Conservation (phyloP, 257 asterid species). For the Striga asiatica region DNA sequence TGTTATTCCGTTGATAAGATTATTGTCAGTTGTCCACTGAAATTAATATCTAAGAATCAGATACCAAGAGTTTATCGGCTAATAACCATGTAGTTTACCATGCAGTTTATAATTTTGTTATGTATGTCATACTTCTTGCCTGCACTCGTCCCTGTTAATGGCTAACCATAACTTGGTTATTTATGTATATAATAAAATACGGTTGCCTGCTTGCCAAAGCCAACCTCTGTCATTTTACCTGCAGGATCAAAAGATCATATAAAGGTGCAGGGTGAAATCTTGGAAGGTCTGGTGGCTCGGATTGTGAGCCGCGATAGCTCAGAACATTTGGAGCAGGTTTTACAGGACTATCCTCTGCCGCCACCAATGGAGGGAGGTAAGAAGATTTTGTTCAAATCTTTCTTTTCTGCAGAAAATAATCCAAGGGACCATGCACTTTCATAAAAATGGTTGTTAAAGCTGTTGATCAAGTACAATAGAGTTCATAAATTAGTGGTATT, state of each 20-base stretch:
- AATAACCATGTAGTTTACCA: neutral
- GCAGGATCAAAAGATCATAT: conserved; percentile 87
- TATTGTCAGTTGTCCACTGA: neutral
- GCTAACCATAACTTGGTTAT: neutral
- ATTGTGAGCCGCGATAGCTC: conserved; percentile 72
- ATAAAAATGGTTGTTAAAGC: neutral
- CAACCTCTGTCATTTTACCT: conserved; percentile 11
- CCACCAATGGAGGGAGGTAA: conserved; percentile 73
- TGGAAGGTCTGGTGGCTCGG: conserved; percentile 98
- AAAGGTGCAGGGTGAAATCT: conserved; percentile 88
- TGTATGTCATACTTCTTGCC: neutral
- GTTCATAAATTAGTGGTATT: neutral
- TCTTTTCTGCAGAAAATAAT: conserved; percentile 4
- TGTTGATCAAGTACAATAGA: neutral
- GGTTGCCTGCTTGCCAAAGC: conserved; percentile 6
- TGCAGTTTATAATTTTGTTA: neutral
- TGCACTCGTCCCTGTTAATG: neutral
- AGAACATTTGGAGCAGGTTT: conserved; percentile 67
- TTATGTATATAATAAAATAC: too few relatives aligned
- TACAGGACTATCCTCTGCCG: conserved; percentile 61
- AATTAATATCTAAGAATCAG: neutral
- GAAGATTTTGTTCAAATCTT: neutral
- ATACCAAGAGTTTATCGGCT: neutral
- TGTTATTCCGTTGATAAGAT: too few relatives aligned
- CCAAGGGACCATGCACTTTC: conserved; percentile 1